Conservation (phyloP, 176 grass and related monocot genomes). For the Rhynchospora breviuscula region DNA sequence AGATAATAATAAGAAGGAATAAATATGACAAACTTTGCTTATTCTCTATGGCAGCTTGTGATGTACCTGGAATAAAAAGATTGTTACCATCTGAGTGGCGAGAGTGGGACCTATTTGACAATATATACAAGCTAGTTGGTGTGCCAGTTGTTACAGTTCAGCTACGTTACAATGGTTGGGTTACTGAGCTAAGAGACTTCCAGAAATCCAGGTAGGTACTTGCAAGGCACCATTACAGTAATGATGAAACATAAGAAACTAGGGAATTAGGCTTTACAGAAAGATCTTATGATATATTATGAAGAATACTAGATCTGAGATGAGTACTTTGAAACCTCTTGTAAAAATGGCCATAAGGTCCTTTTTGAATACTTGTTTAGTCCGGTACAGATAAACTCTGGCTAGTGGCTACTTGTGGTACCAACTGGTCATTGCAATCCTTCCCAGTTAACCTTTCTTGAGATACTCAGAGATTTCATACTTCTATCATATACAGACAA, state of each 20-base stretch:
- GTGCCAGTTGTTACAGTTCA: slow-evolving; percentile 98
- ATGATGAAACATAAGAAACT: background rate
- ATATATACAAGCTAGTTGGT: slow-evolving; percentile 94
- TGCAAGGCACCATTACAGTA: background rate
- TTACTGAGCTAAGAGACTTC: slow-evolving; percentile 85
- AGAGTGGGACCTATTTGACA: slow-evolving; percentile 88
- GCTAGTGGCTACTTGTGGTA: background rate
- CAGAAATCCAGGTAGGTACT: slow-evolving; percentile 74
- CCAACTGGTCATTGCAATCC: background rate
- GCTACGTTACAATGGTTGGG: slow-evolving; percentile 98
- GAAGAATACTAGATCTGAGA: background rate
- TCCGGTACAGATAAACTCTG: background rate
- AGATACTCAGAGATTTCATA: background rate
- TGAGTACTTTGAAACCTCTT: background rate
- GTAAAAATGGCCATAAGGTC: background rate
- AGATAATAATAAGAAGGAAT: background rate
- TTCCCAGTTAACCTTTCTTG: background rate
- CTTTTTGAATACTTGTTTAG: background rate
- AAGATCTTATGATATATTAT: background rate
- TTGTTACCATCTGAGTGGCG: slow-evolving; percentile 84
- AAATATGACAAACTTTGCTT: slow-evolving; percentile 7
- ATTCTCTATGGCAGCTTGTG: slow-evolving; percentile 59
- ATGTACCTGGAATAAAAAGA: slow-evolving; percentile 94
- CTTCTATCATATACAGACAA: slow-evolving; percentile 42
- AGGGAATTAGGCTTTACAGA: background rate